Conservation (phyloP, 2,329 filamentous ascomycete species). For the Sphaerostilbella broomeana region DNA sequence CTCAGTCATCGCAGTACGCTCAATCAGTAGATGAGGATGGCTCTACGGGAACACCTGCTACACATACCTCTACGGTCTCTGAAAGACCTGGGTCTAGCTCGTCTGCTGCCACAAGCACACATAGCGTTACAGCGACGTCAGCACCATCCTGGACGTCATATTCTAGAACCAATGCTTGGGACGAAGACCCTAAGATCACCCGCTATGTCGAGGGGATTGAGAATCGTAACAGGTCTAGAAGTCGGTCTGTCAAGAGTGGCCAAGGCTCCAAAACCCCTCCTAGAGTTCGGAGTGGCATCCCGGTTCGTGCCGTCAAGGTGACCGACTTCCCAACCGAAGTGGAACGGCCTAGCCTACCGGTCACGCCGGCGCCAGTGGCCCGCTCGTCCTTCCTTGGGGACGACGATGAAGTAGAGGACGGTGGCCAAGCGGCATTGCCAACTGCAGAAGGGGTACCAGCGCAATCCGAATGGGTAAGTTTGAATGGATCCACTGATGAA, state of each 20-base stretch:
- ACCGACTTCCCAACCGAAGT: constrained; percentile 81
- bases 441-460: constrained; percentile 74
- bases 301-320: constrained; percentile 52
- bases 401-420: constrained; percentile 40
- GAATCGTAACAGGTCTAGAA: constrained; percentile 43
- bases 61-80: too few species aligned
- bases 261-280: background rate
- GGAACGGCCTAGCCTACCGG: constrained; percentile 81
- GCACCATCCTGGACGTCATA: constrained; percentile 66
- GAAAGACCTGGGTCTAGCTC: too few species aligned
- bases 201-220: constrained; percentile 76
- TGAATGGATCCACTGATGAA: constrained; percentile 44
- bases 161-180: constrained; percentile 82
- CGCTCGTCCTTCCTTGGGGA: constrained; percentile 55
- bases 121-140: constrained; percentile 39
- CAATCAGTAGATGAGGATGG: too few species aligned
- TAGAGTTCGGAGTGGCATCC: background rate
- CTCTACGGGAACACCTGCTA: too few species aligned
- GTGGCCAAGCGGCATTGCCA: constrained; percentile 56
- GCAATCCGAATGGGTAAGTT: constrained; percentile 93
- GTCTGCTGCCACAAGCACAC: too few species aligned
- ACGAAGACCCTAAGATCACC: constrained; percentile 81
- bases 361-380: constrained; percentile 77
- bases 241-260: constrained; percentile 15
- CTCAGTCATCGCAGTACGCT: too few species aligned